Evolutionary conservation across 225 moss, liverwort and hornwort species (phyloP).

Genomic region (Marchantia paleacea): DNA sequence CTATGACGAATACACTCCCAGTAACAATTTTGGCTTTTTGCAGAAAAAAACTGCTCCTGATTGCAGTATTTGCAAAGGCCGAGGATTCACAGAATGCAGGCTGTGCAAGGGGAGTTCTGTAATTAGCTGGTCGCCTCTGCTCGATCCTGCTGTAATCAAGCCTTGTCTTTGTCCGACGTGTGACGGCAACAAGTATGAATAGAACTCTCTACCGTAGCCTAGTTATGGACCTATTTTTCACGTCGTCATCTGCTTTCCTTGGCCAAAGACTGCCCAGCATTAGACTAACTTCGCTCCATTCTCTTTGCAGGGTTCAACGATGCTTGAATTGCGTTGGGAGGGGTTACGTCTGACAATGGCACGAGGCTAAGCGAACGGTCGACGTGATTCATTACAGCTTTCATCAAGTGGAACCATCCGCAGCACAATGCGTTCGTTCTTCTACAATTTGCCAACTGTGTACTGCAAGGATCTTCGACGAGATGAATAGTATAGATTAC

Average conservation of each 20-base stretch:
- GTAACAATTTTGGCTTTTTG: background rate
- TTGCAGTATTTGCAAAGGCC: conserved; percentile 76
- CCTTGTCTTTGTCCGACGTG: conserved; percentile 95
- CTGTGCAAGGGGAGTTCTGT: conserved; percentile 74
- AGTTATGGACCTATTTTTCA: background rate
- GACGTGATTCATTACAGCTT: no score
- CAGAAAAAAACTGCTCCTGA: conserved; percentile 74
- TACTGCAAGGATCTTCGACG: no score
- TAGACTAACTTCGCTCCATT: no score
- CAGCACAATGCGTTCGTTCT: no score
- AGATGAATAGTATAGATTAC: no score
- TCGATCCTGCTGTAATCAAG: conserved; percentile 69
- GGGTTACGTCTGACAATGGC: conserved; percentile 59
- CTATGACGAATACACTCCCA: no score
- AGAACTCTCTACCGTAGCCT: background rate
- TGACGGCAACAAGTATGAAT: conserved; percentile 77
- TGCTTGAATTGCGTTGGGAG: conserved; percentile 87
- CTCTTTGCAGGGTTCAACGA: conserved; percentile 73
- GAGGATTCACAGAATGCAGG: conserved; percentile 67
- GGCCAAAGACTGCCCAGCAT: no score
- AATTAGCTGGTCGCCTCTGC: conserved; percentile 91
- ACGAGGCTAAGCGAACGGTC: no score
- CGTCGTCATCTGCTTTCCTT: background rate
- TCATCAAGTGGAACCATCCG: no score
- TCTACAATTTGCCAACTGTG: no score